phyloP scores from a whole-genome alignment of 2,329 filamentous ascomycete species.

The Saccharata proteae region DNA sequence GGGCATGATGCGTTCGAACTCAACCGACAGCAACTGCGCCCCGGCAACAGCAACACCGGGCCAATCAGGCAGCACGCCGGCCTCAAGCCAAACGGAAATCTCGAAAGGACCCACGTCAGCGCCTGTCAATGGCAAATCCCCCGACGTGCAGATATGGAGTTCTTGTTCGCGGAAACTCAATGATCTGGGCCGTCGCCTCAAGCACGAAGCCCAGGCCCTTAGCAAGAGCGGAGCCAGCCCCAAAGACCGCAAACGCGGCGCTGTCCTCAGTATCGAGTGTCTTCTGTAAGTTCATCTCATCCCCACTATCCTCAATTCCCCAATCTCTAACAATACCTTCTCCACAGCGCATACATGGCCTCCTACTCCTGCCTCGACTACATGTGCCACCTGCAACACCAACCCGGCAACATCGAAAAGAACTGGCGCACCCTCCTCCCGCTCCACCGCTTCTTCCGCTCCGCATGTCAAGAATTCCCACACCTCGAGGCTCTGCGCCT shows the following conservation, averaged over 20 bases:
- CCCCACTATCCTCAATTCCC: background rate
- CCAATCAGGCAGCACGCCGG: slow-evolving; percentile 18
- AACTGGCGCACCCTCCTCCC: slow-evolving; percentile 27
- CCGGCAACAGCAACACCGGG: slow-evolving; percentile 19
- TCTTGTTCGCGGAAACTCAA: slow-evolving; percentile 28
- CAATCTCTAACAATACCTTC: slow-evolving; percentile 13
- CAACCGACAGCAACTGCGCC: slow-evolving; percentile 22
- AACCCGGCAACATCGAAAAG: slow-evolving; percentile 20
- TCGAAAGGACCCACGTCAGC: slow-evolving; percentile 15
- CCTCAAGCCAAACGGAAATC: no score
- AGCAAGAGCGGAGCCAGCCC: slow-evolving; percentile 16
- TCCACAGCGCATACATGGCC: slow-evolving; percentile 25
- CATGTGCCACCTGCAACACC: slow-evolving; percentile 17
- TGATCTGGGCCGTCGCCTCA: slow-evolving; percentile 31
- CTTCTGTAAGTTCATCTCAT: slow-evolving; percentile 23
- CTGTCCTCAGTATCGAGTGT: slow-evolving; percentile 33
- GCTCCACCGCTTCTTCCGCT: slow-evolving; percentile 20
- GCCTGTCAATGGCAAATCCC: slow-evolving; percentile 17
- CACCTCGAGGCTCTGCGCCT: slow-evolving; percentile 30
- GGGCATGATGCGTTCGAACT: slow-evolving; percentile 23
- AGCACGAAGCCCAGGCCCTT: slow-evolving; percentile 27
- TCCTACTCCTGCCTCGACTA: slow-evolving; percentile 23
- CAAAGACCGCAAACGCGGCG: slow-evolving; percentile 24
- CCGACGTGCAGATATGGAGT: slow-evolving; percentile 25
- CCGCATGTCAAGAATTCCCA: slow-evolving; percentile 17